Conservation (phyloP, 192 early-diverging fungal genomes). For the Glomus cerebriforme region DNA sequence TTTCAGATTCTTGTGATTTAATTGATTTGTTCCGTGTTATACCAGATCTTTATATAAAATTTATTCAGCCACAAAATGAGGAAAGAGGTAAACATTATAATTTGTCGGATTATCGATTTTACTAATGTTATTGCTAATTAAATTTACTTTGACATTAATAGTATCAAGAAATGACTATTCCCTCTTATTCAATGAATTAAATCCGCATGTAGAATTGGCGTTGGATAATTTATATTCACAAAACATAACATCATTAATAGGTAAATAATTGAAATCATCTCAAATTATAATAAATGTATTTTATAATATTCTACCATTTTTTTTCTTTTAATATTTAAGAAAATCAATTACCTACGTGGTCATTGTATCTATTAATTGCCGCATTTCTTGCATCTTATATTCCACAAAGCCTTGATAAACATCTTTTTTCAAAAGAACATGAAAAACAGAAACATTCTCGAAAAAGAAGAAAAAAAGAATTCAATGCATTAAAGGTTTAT, state of each 20-base stretch:
- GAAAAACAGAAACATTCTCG: neutral
- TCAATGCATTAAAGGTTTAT: neutral
- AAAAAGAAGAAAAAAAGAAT: neutral
- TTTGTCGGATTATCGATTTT: neutral
- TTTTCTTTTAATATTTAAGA: neutral
- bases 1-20: slow-evolving; percentile 1
- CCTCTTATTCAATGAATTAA: slow-evolving; percentile 4
- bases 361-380: slow-evolving; percentile 1
- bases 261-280: neutral
- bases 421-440: neutral
- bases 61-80: neutral
- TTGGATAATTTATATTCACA: slow-evolving; percentile 16
- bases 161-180: slow-evolving; percentile 4
- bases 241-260: neutral
- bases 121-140: neutral
- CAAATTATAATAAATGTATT: neutral
- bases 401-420: neutral
- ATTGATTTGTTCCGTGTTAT: neutral
- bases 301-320: neutral
- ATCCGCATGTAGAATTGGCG: neutral
- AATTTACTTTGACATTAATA: neutral
- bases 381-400: neutral
- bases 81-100: neutral
- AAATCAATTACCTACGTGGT: slow-evolving; percentile 5
- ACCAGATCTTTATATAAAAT: neutral